These are phyloP conservation scores for Chlorella sorokiniana DNA, from an alignment of 139 green algal species.

Conservation along the genomic window DNA sequence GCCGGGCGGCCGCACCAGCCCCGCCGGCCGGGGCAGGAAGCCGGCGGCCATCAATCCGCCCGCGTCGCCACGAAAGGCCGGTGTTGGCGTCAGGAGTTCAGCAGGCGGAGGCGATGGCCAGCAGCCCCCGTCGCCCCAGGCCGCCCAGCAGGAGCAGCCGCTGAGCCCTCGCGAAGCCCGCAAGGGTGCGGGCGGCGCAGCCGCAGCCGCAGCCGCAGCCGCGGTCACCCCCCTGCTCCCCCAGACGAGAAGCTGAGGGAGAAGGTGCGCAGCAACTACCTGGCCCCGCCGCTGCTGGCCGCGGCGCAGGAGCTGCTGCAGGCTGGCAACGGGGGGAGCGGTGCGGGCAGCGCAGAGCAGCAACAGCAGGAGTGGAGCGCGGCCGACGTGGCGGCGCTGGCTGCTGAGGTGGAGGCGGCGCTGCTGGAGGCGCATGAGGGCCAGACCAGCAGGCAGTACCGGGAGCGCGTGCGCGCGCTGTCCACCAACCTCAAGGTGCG, in stretches of 20 bases:
- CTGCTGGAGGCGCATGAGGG: slow-evolving; percentile 12
- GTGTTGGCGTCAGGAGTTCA: no score
- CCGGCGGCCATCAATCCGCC: no score
- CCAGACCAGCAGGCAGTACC: slow-evolving; percentile 62
- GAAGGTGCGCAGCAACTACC: neutral
- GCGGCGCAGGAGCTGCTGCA: neutral
- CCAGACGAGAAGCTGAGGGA: neutral
- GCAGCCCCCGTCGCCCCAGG: no score
- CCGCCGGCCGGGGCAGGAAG: no score
- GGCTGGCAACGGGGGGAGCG: no score
- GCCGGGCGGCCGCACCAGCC: no score
- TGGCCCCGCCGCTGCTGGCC: neutral
- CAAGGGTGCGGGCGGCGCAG: neutral
- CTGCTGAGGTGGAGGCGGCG: slow-evolving; percentile 9
- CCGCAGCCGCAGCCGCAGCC: neutral
- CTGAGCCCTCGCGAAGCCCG: neutral
- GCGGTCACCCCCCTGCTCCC: neutral
- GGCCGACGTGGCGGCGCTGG: neutral
- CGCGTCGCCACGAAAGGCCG: no score
- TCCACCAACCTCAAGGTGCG: slow-evolving; percentile 72
- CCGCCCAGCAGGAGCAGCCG: no score
- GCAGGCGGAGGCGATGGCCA: no score
- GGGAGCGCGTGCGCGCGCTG: slow-evolving; percentile 62
- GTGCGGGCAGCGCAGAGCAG: neutral
- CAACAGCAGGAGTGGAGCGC: neutral